These are phyloP conservation scores for Cyberlindnera xylosilytica DNA, from an alignment of 805 yeast genomes.

Conservation along the genomic window DNA sequence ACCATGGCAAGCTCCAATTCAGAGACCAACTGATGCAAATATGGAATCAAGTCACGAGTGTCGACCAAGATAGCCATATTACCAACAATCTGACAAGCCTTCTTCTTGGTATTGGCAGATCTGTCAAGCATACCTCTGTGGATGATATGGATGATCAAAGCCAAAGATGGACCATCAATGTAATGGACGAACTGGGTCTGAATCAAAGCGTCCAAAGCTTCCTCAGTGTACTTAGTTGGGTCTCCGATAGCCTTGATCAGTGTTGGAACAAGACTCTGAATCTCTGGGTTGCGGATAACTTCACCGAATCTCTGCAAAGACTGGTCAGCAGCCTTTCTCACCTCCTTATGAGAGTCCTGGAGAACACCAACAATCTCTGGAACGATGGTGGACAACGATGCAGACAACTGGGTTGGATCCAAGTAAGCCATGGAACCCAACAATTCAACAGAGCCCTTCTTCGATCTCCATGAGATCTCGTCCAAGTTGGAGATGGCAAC, in stretches of 20 bases:
- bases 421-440: conserved; percentile 97
- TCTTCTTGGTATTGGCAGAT: conserved; percentile 87
- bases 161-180: conserved; percentile 96
- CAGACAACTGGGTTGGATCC: conserved; percentile 90
- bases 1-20: conserved; percentile 95
- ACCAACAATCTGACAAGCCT: conserved; percentile 97
- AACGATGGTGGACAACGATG: conserved; percentile 83
- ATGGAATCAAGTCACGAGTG: conserved; percentile 78
- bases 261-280: conserved; percentile 84
- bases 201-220: conserved; percentile 79
- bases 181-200: conserved; percentile 94
- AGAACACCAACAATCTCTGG: conserved; percentile 96
- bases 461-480: conserved; percentile 92
- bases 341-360: conserved; percentile 95
- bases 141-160: conserved; percentile 89
- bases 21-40: conserved; percentile 68
- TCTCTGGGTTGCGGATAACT: conserved; percentile 95
- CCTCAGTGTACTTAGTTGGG: conserved; percentile 87
- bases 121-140: conserved; percentile 95
- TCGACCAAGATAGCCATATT: conserved; percentile 97
- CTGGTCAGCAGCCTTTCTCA: conserved; percentile 89
- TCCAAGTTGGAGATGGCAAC: conserved; percentile 82
- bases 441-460: conserved; percentile 93
- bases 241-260: conserved; percentile 92
- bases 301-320: conserved; percentile 91